These are phyloP conservation scores for Botryococcus braunii DNA, from an alignment of 163 green algal species.

Conservation along the genomic window DNA sequence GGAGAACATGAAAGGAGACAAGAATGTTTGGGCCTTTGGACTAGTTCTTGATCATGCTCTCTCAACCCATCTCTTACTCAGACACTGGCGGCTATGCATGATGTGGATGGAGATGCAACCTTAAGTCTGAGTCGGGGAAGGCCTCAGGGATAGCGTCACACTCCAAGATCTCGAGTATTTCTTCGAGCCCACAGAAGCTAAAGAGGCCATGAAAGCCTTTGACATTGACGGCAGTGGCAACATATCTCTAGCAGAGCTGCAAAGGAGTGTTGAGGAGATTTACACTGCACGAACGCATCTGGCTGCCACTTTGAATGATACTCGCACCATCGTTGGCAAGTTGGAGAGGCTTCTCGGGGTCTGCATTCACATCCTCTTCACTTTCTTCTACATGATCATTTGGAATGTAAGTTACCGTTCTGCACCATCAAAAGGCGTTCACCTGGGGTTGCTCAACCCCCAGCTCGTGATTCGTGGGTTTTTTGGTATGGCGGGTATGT, in stretches of 20 bases:
- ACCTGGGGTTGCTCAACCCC: too few species aligned
- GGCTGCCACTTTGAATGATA: slow-evolving; percentile 35
- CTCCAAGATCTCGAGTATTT: slow-evolving; percentile 35
- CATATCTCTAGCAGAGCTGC: too few species aligned
- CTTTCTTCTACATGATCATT: slow-evolving; percentile 31
- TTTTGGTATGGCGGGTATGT: too few species aligned
- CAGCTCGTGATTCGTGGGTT: too few species aligned
- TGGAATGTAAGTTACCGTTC: slow-evolving; percentile 21
- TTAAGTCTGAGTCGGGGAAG: too few species aligned
- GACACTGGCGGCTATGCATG: too few species aligned
- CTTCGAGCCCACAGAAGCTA: slow-evolving; percentile 20
- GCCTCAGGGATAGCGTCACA: slow-evolving; percentile 22
- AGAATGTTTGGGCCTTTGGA: too few species aligned
- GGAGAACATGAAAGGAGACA: too few species aligned
- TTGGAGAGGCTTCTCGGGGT: slow-evolving; percentile 33
- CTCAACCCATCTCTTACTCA: too few species aligned
- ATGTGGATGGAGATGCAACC: too few species aligned
- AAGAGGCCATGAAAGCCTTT: slow-evolving; percentile 16
- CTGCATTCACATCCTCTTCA: slow-evolving; percentile 27
- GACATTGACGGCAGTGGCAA: slow-evolving; percentile 18
- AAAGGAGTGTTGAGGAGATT: slow-evolving; percentile 25
- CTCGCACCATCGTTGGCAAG: slow-evolving; percentile 29
- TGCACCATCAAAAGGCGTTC: too few species aligned
- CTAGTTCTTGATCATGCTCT: too few species aligned
- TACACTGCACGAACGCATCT: slow-evolving; percentile 34